Base-by-base conservation (phyloP, 2,329 filamentous ascomycete genomes). In the Alternaria solani region DNA sequence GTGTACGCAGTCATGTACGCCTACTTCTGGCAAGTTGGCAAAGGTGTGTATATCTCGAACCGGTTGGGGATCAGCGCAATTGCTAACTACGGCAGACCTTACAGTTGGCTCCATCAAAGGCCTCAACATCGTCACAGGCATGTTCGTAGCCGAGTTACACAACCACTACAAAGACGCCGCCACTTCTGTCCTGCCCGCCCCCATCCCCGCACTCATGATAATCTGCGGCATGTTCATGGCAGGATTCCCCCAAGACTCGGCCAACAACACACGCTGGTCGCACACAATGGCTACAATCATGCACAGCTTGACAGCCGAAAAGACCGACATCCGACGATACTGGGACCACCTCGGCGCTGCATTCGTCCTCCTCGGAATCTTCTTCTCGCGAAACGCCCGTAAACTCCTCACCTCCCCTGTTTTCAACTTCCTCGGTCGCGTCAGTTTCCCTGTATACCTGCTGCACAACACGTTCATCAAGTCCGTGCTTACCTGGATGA, bases 401-500 rank as follows among this genome's bases (percentile, higher is more conserved):
- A 81, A 81, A 51, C 65, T 85, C 1, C 81, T 89, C 3, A 85
- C 85, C 4, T 83, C 83, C 59, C 82, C 82, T 32, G 81, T 83
- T 55, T 83, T 89, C 43, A 81, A 87, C 44, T 89, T 87, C 83
- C 82, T 89, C 12, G 88, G 88, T 44, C 86, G 85, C 68, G 84
- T 89, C 76, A 87, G 85, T 44, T 89, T 89, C 68, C 86, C 87
- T 1, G 85, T 90, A 14, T 89, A 89, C 68, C 81, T 90, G 7
- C 77, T 89, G 20, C 88, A 90, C 74, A 88, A 87, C 42, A 83
- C 85, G 0, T 79, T 89, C 30, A 83, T 89, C 66, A 84, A 87
- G 57, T 85, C 83, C 25, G 74, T 88, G 7, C 79, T 89, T 14
- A 84, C 85, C 26, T 89, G 86, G 85, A 82, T 89, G 79, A 77